Percentiles rank a stretch among this genome's conserved stretches.
phyloP scores from a whole-genome alignment of 2,329 filamentous ascomycete genomes.

The Colletotrichum sp. region DNA sequence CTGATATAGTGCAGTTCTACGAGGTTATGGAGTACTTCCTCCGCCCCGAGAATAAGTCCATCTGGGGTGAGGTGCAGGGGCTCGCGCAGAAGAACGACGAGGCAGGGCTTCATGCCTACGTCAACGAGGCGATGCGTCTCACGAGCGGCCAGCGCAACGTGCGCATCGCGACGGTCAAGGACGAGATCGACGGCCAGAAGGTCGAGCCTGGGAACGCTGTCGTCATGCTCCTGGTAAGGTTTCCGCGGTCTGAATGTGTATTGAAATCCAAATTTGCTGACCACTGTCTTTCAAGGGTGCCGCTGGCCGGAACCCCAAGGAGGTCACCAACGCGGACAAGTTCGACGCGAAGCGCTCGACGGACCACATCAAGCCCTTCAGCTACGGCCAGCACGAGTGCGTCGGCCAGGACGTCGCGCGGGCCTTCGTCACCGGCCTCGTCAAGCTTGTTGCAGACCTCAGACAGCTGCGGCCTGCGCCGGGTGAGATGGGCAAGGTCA shows the following conservation, averaged over 20 bases:
- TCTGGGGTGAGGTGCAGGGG: slow-evolving; percentile 47
- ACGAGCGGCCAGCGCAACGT: slow-evolving; percentile 44
- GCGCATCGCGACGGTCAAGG: slow-evolving; percentile 39
- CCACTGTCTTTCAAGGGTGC: slow-evolving; percentile 17
- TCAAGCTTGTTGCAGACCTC: slow-evolving; percentile 47
- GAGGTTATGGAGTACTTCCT: slow-evolving; percentile 49
- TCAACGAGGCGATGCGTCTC: slow-evolving; percentile 44
- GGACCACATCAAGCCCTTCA: slow-evolving; percentile 44
- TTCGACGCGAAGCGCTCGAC: slow-evolving; percentile 48
- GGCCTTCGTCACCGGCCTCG: slow-evolving; percentile 43
- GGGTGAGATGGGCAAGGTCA: slow-evolving; percentile 49
- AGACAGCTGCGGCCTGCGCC: slow-evolving; percentile 50
- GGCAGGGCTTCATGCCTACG: slow-evolving; percentile 37
- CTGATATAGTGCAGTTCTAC: slow-evolving; percentile 38
- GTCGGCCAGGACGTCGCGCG: slow-evolving; percentile 44
- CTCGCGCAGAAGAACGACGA: slow-evolving; percentile 40
- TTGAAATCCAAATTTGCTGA: too few relatives aligned
- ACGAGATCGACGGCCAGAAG: slow-evolving; percentile 11
- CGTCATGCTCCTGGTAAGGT: slow-evolving; percentile 40
- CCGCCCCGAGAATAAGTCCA: slow-evolving; percentile 39
- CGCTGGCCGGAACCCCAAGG: slow-evolving; percentile 40
- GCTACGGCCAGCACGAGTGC: slow-evolving; percentile 52
- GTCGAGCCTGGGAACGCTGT: slow-evolving; percentile 36
- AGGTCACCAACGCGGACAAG: slow-evolving; percentile 38
- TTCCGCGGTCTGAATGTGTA: too few relatives aligned